Evolutionary conservation across 2,329 filamentous ascomycete genomes (phyloP), one percentile per base, ranked within the genome.

Genomic region (Pyrenophora seminiperda): DNA sequence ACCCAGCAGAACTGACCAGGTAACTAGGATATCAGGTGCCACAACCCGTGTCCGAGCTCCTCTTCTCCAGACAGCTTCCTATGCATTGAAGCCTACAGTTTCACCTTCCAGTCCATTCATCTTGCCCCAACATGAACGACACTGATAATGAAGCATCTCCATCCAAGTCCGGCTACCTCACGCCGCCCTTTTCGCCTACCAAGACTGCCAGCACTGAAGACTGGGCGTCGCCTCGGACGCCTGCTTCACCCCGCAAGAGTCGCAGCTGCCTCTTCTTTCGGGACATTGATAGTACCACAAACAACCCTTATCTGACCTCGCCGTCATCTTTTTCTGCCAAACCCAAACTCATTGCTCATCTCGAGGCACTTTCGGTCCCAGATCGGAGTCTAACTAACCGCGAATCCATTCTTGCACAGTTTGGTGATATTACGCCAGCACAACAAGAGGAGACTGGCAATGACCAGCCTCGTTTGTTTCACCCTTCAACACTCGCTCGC

Each of bases 151-250:
- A 58, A 15, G 18, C 47, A n/a, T 43, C 46, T 34, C 33, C 40
- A 5, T 59, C 43, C 24, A 44, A 47, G 7, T 56, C 54, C 19
- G 61, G 63, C 27, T 67, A 61, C 33, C 46, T 54, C 14, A 71
- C 68, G 20, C 70, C 68, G 15, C 69, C 67, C 7, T 50, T 70
- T n/a, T 72, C 70, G 37, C 69, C 69, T 20, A 63, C 64, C 27
- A 72, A 72, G 49, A 70, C 64, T 13, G 52, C 62, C 51, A 71
- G 67, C 51, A 72, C 65, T 30, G 62, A 62, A 24, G 66, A 53
- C 48, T 70, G 65, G 63, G 42, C 54, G 11, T 69, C 69, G 14
- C 66, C 67, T 15, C 62, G 57, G 37, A 70, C 64, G 32, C 68
- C 69, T 6, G 41, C 42, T 29, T 73, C 70, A 39, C 66, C 67